Percentiles rank a stretch among this genome's conserved stretches.
phyloP scores from a whole-genome alignment of 345 rosid species.

The Combretum micranthum region DNA sequence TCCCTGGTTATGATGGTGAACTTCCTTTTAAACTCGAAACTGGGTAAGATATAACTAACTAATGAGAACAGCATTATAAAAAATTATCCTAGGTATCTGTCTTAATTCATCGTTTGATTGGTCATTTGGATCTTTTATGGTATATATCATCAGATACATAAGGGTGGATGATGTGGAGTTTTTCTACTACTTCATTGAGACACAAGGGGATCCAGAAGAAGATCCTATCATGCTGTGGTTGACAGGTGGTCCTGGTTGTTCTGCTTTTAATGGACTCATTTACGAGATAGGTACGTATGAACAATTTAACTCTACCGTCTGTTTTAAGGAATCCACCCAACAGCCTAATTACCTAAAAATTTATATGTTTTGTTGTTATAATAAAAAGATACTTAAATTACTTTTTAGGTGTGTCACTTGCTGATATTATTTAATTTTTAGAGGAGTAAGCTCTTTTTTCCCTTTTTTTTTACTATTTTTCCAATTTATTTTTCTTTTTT shows the following conservation, averaged over 20 bases:
- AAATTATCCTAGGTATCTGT: not conserved
- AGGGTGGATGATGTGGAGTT: constrained; percentile 14
- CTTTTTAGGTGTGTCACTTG: no score
- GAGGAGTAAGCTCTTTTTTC: no score
- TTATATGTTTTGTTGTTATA: no score
- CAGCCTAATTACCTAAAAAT: no score
- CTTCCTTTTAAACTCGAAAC: constrained; percentile 35
- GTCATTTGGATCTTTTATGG: not conserved
- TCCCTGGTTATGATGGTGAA: constrained; percentile 26
- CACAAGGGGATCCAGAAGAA: constrained; percentile 21
- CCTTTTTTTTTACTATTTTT: no score
- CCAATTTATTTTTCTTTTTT: no score
- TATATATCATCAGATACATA: constrained; percentile 11
- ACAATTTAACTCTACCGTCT: not conserved
- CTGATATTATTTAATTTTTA: no score
- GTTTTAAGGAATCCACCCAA: no score
- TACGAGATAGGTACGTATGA: constrained; percentile 25
- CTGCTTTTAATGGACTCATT: constrained; percentile 22
- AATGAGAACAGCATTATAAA: not conserved
- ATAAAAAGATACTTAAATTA: no score
- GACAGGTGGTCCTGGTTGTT: constrained; percentile 36
- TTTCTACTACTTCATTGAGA: constrained; percentile 24
- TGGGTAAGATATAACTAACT: constrained; percentile 18
- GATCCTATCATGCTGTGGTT: constrained; percentile 33
- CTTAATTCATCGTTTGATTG: not conserved